phyloP scores from a whole-genome alignment of 257 asterid species.

The Solanum sitiens region DNA sequence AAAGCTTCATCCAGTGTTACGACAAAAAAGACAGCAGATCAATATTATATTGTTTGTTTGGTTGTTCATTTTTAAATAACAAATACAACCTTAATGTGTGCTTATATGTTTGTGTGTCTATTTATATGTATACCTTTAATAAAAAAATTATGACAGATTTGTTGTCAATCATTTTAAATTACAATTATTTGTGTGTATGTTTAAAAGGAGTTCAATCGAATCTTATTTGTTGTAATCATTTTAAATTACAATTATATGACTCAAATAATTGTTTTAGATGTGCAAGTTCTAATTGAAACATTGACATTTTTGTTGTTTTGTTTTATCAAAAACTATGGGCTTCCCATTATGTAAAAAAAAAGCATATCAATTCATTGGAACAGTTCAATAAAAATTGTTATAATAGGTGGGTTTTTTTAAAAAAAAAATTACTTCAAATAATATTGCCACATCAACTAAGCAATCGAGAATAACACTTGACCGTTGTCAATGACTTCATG shows the following conservation, averaged over 20 bases:
- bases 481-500: background rate
- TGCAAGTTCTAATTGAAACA: background rate
- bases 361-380: background rate
- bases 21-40: background rate
- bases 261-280: background rate
- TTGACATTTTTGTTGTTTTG: background rate
- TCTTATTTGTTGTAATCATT: background rate
- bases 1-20: background rate
- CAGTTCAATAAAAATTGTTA: background rate
- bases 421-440: background rate
- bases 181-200: background rate
- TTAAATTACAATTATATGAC: background rate
- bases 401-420: background rate
- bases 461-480: background rate
- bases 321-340: background rate
- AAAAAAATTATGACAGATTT: background rate
- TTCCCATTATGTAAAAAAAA: background rate
- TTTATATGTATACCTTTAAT: background rate
- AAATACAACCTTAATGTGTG: background rate
- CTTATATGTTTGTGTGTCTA: background rate
- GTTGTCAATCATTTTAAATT: background rate
- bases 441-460: background rate
- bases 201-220: background rate
- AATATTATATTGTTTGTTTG: background rate
- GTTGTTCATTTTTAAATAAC: background rate